Evolutionary conservation across 1,139 yeast genomes (phyloP), one percentile per base, ranked within the genome.

Genomic region (Oligophagozyma castellii): DNA sequence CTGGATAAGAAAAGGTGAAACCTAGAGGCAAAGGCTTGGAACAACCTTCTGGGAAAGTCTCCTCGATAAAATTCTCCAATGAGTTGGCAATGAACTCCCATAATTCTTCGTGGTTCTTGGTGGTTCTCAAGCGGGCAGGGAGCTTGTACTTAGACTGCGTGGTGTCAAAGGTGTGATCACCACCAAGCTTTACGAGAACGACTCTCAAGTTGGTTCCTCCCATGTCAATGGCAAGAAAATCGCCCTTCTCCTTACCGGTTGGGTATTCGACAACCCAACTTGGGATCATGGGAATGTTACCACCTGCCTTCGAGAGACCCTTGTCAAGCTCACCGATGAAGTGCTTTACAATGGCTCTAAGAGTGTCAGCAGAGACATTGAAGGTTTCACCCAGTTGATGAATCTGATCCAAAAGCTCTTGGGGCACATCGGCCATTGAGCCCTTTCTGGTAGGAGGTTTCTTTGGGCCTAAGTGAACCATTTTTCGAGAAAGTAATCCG

Each of bases 201-300:
- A 83, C 93, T 55, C 95, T 71, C 55, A 84, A 66, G 61, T 84
- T 84, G 41, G 95, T 84, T 40, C 95, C 95, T 53, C 95, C 95
- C 60, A 89, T 70, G 56, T 89, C 98, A 38, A 89, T 77, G 30
- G 96, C 95, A 52, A 89, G 61, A 57, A 70, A 89, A 42, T 80
- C 75, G 40, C 98, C 98, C 26, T 65, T 67, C 58, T 89, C 98
- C 42, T 72, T 59, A 45, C 96, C 96, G 27, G 92, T 76, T 37
- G 98, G 96, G 64, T 64, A 76, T 48, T 79, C 93, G 69, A 83
- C 65, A 31, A 86, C 95, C 95, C 95, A 86, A 38, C 93, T 81
- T 25, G 93, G 93, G 50, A 78, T 83, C 98, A 86, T 89, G 35
- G 96, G 96, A 49, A 81, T 79, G 55, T 76, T 77, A 34, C 92